Base-by-base conservation (phyloP, 2,329 filamentous ascomycete genomes). In the Dryadomyces quercus-mongolicae region DNA sequence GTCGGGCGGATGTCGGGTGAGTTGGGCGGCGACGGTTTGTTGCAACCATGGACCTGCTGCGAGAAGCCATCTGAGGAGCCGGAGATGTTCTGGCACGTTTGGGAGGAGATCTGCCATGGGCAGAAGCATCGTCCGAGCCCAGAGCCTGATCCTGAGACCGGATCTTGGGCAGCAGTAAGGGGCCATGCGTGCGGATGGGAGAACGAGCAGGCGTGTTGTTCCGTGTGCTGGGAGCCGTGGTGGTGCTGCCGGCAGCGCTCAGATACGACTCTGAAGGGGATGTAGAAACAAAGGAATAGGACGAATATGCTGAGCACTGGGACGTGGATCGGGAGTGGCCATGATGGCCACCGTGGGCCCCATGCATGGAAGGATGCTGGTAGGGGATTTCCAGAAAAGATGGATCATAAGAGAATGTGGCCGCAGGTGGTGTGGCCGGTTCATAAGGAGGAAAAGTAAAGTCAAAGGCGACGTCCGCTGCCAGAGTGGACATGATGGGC, bases 101-200 rank as follows among this genome's bases (percentile, higher is more conserved):
- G 48, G 76, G 72, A 18, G 68, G 64, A 34, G 67, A 65, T 43
- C 38, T 10, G 6, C 57, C 49, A 59, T 84, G 78, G 57, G 60
- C 44, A 34, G 54, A 22, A 21, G 56, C 57, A 45, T 72, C 73
- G 43, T 73, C 72, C 44, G 78, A 78, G 60, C 84, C 81, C 58
- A 89, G 79, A 58, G 84, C 77, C 69, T 92, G 86, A 70, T 95
- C 89, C 70, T 93, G 89, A 44, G 81, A 81, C 57, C 89, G 81
- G 71, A 94, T 91, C 76, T 90, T 93, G 64, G 89, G 89, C 36
- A 95, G 76, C 56, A 95, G 74, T 50, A 88, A 74, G 52, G 88
- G 88, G 52, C 88, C 88, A 70, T 90, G 85, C 58, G 88, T 85
- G 57, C 84, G 79, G 61, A 91, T 80, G 57, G 88, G 86, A 38